Conservation (phyloP, 352 stramenopile species). For the Globisporangium carolinianum region DNA sequence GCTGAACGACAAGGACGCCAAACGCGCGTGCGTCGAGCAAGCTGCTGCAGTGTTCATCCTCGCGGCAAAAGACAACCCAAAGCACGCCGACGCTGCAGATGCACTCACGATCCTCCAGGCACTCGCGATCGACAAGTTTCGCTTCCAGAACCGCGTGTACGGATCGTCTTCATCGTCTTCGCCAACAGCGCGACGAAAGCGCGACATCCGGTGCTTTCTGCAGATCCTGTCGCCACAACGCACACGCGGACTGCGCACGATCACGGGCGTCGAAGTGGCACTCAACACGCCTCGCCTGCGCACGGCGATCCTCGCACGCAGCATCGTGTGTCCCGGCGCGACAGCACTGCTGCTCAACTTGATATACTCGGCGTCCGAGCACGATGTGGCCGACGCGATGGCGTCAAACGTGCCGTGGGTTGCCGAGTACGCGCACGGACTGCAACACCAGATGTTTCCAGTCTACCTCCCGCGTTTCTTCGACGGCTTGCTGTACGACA, state of each 20-base stretch:
- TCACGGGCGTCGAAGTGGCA: conserved; percentile 45
- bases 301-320: conserved; percentile 43
- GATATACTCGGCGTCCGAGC: conserved; percentile 40
- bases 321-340: conserved; percentile 38
- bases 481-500: conserved; percentile 31
- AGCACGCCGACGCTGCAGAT: conserved; percentile 33
- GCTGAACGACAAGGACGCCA: conserved; percentile 41
- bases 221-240: conserved; percentile 42
- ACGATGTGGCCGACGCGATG: conserved; percentile 24
- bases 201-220: conserved; percentile 37
- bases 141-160: conserved; percentile 27
- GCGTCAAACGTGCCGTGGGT: conserved; percentile 41
- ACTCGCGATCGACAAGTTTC: conserved; percentile 42
- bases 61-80: conserved; percentile 33
- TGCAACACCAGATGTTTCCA: conserved; percentile 50
- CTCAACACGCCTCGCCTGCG: conserved; percentile 40
- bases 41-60: conserved; percentile 55
- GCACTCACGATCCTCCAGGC: conserved; percentile 50
- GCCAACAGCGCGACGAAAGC: conserved; percentile 1
- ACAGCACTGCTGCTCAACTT: conserved; percentile 54
- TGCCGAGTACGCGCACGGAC: conserved; percentile 37
- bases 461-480: conserved; percentile 35
- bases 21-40: conserved; percentile 32
- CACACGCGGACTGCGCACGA: conserved; percentile 33
- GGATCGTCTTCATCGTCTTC: not conserved